Evolutionary conservation across 805 yeast species (phyloP).

Genomic region (Kluyveromyces lactis): DNA sequence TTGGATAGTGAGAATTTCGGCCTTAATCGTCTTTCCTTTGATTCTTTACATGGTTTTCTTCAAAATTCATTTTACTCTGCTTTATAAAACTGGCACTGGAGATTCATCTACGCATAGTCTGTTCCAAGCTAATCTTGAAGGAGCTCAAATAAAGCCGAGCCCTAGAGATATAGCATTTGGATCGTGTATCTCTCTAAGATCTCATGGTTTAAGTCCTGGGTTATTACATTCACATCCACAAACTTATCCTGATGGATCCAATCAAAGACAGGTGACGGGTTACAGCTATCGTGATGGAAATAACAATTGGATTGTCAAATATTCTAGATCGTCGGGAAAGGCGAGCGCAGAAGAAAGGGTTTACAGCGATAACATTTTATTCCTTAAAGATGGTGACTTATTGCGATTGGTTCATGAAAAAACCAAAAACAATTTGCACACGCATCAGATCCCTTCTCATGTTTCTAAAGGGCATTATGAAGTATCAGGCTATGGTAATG

Average conservation of each 20-base stretch:
- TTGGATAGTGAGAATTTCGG: slow-evolving; percentile 61
- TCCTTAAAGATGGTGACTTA: slow-evolving; percentile 48
- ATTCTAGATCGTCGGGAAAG: slow-evolving; percentile 33
- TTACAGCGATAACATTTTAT: slow-evolving; percentile 12
- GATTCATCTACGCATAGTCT: slow-evolving; percentile 85
- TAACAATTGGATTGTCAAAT: slow-evolving; percentile 59
- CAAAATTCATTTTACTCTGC: slow-evolving; percentile 69
- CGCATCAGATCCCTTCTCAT: slow-evolving; percentile 61
- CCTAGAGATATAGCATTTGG: slow-evolving; percentile 62
- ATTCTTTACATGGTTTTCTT: slow-evolving; percentile 63
- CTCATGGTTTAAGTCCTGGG: slow-evolving; percentile 71
- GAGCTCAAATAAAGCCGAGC: slow-evolving; percentile 54
- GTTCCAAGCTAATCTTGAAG: slow-evolving; percentile 78
- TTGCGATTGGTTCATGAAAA: slow-evolving; percentile 55
- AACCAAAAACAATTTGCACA: slow-evolving; percentile 61
- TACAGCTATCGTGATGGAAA: slow-evolving; percentile 69
- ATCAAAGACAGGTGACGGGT: slow-evolving; percentile 73
- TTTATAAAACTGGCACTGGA: slow-evolving; percentile 83
- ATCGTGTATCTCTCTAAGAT: slow-evolving; percentile 36
- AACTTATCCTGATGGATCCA: slow-evolving; percentile 66
- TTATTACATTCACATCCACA: slow-evolving; percentile 70
- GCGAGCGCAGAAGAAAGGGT: slow-evolving; percentile 25
- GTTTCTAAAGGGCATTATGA: slow-evolving; percentile 47
- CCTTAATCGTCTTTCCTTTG: slow-evolving; percentile 66
- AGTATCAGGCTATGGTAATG: slow-evolving; percentile 67